Evolutionary conservation across 371 early-diverging fungal genomes (phyloP).

Genomic region (Mortierella sp.): DNA sequence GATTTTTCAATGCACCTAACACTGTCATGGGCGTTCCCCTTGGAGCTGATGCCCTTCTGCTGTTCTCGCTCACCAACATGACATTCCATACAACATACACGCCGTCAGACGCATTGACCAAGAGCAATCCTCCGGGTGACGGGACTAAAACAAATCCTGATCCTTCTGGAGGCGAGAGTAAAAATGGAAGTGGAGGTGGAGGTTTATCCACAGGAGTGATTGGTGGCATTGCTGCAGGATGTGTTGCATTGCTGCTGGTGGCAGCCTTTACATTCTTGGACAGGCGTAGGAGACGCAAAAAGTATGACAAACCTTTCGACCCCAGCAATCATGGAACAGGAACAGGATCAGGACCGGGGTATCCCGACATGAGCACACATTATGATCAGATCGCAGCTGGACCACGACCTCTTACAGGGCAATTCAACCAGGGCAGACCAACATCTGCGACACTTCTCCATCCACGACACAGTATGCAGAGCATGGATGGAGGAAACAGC

Average conservation of each 20-base stretch:
- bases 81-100: slow-evolving; percentile 34
- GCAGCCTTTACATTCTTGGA: not conserved
- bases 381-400: not conserved
- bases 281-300: slow-evolving; percentile 10
- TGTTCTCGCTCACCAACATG: slow-evolving; percentile 20
- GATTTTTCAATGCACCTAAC: slow-evolving; percentile 24
- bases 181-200: not conserved
- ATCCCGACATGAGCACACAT: not conserved
- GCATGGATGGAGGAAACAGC: slow-evolving; percentile 2
- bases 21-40: slow-evolving; percentile 10
- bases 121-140: not conserved
- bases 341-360: too few species aligned
- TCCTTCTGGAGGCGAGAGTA: not conserved
- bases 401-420: not conserved
- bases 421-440: too few species aligned
- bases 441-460: not conserved
- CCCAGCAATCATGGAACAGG: not conserved
- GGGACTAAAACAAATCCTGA: not conserved
- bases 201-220: slow-evolving; percentile 25
- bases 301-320: not conserved
- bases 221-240: slow-evolving; percentile 27
- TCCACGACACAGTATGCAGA: not conserved
- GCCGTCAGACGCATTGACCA: slow-evolving; percentile 16
- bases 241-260: not conserved
- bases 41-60: slow-evolving; percentile 24